A percentile compares a stretch with the other conserved stretches of the same genome.
phyloP scores from a whole-genome alignment of 371 early-diverging fungal species.

The Syncephalastrum monosporum region DNA sequence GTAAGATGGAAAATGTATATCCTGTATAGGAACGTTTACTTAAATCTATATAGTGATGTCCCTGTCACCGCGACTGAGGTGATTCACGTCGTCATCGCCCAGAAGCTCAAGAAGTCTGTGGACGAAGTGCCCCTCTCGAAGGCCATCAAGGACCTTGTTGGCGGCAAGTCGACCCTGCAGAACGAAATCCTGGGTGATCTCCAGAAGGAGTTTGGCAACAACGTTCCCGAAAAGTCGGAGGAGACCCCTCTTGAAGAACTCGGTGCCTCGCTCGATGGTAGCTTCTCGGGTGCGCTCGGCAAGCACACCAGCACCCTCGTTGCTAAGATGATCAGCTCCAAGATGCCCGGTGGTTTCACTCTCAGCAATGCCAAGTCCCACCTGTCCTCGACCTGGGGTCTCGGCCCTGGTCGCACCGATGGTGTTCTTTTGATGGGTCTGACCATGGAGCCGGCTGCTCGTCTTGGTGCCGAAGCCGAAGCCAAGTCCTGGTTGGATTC shows the following conservation, averaged over 20 bases:
- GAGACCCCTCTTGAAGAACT: constrained; percentile 89
- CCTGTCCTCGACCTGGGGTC: constrained; percentile 71
- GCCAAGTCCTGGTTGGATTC: constrained; percentile 89
- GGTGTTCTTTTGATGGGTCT: constrained; percentile 80
- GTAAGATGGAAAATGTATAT: constrained; percentile 8
- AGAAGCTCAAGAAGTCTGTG: constrained; percentile 87
- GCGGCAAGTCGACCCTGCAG: constrained; percentile 95
- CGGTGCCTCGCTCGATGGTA: constrained; percentile 63
- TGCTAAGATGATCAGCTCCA: constrained; percentile 81
- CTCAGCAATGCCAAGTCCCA: constrained; percentile 77
- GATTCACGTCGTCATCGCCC: constrained; percentile 81
- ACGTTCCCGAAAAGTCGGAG: constrained; percentile 90
- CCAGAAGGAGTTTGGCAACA: constrained; percentile 88
- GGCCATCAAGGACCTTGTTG: constrained; percentile 92
- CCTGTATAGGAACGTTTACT: too few species aligned
- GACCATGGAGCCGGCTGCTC: constrained; percentile 84
- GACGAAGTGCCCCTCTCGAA: constrained; percentile 74
- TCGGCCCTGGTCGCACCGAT: constrained; percentile 87
- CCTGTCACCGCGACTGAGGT: constrained; percentile 80
- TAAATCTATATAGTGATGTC: constrained; percentile 53
- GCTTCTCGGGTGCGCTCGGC: constrained; percentile 75
- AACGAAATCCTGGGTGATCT: constrained; percentile 97
- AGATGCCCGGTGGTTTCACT: constrained; percentile 95
- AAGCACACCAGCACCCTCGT: constrained; percentile 80
- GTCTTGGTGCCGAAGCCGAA: constrained; percentile 79